Evolutionary conservation across 2,329 filamentous ascomycete species (phyloP).

Genomic region (Didymella sp.): DNA sequence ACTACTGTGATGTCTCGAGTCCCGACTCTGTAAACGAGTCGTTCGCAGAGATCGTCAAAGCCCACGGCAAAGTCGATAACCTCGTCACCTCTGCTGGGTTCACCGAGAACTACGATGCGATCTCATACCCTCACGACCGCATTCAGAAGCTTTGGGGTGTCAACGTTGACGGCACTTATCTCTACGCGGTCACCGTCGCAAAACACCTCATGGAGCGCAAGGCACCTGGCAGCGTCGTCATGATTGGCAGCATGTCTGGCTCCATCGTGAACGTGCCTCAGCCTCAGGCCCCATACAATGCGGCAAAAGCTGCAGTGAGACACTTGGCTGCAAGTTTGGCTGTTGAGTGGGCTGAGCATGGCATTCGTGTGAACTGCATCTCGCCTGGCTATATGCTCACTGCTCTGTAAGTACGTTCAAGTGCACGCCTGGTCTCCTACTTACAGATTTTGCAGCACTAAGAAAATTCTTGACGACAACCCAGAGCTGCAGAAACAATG

Average conservation of each 20-base stretch:
- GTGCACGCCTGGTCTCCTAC: background rate
- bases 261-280: conserved; percentile 94
- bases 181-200: conserved; percentile 84
- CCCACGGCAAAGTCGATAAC: conserved; percentile 85
- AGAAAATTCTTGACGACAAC: conserved; percentile 94
- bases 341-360: conserved; percentile 89
- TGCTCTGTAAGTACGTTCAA: conserved; percentile 71
- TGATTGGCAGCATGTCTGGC: conserved; percentile 95
- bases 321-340: conserved; percentile 87
- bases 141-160: conserved; percentile 94
- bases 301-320: conserved; percentile 87
- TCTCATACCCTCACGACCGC: conserved; percentile 87
- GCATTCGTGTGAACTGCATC: conserved; percentile 94
- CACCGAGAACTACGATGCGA: conserved; percentile 93
- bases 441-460: conserved; percentile 64
- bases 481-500: conserved; percentile 88
- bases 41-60: conserved; percentile 71
- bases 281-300: conserved; percentile 91
- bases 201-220: conserved; percentile 87
- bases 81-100: conserved; percentile 97
- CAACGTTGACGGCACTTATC: conserved; percentile 90
- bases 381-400: conserved; percentile 97
- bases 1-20: conserved; percentile 86
- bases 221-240: conserved; percentile 82
- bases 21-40: conserved; percentile 78